phyloP scores from a whole-genome alignment of 2,329 filamentous ascomycete species.

The Cadophora malorum region DNA sequence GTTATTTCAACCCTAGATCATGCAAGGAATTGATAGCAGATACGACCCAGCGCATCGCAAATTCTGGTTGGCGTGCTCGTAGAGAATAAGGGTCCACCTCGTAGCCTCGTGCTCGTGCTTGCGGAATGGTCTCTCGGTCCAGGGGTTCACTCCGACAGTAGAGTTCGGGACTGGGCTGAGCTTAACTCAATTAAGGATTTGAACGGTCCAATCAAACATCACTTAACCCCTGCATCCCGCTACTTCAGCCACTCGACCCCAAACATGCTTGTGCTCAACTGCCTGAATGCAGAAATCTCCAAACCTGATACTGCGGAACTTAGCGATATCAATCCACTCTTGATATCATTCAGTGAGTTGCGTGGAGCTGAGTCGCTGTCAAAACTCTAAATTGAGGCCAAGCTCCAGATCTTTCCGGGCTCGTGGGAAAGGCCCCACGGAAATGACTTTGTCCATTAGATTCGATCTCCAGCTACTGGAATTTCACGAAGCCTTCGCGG shows the following conservation, averaged over 20 bases:
- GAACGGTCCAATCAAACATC: slow-evolving; percentile 8
- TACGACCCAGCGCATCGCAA: not conserved
- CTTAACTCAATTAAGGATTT: slow-evolving; percentile 14
- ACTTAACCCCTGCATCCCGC: slow-evolving; percentile 6
- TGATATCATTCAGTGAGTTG: not conserved
- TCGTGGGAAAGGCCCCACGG: not conserved
- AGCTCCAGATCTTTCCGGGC: not conserved
- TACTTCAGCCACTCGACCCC: slow-evolving; percentile 5
- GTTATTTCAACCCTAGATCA: not conserved
- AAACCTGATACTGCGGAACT: not conserved
- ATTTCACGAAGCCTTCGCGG: not conserved
- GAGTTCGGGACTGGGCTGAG: slow-evolving; percentile 1
- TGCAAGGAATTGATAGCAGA: not conserved
- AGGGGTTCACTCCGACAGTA: not conserved
- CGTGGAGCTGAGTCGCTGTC: not conserved
- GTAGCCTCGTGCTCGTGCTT: too few species aligned
- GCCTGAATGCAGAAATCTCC: not conserved
- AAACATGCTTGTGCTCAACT: not conserved
- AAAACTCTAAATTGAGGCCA: not conserved
- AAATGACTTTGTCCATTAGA: not conserved
- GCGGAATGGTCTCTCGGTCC: not conserved
- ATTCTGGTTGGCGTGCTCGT: slow-evolving; percentile 2
- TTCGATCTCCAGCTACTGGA: not conserved
- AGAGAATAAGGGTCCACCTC: not conserved
- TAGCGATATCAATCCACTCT: not conserved